Conservation (phyloP, 1,139 yeast species). For the Protomyces inundatus region DNA sequence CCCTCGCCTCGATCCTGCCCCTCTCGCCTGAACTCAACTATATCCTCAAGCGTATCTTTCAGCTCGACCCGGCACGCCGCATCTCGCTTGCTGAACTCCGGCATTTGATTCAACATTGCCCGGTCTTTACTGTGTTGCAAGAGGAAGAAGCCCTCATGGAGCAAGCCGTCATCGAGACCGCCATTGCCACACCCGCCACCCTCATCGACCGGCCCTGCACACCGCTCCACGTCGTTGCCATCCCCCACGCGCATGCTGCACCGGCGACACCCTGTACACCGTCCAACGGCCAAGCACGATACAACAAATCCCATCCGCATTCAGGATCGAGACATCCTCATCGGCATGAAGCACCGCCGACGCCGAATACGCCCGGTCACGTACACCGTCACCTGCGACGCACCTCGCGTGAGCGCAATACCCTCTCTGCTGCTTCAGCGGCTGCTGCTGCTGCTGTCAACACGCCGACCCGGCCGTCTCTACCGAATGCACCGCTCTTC, state of each 20-base stretch:
- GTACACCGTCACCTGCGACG: not conserved
- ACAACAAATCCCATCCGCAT: not conserved
- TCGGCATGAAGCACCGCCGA: not conserved
- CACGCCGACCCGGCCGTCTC: not conserved
- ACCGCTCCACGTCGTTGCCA: constrained; percentile 4
- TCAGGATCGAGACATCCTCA: not conserved
- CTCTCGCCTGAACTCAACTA: constrained; percentile 56
- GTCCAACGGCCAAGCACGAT: constrained; percentile 9
- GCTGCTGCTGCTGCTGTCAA: not conserved
- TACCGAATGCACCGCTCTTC: not conserved
- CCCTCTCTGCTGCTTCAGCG: constrained; percentile 4
- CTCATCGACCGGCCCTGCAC: not conserved
- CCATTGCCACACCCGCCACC: not conserved
- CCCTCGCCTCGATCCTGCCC: constrained; percentile 61
- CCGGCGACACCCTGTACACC: constrained; percentile 22
- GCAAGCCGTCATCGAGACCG: not conserved
- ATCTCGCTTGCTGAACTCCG: constrained; percentile 49
- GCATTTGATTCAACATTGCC: constrained; percentile 33
- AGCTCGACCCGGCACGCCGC: constrained; percentile 60
- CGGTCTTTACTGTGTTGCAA: constrained; percentile 30
- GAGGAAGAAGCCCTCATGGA: constrained; percentile 14
- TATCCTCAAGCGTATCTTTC: constrained; percentile 53
- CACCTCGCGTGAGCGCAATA: constrained; percentile 4
- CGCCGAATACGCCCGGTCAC: not conserved
- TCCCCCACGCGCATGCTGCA: not conserved